These are phyloP conservation scores for Capronia coronata DNA, from an alignment of 2,329 filamentous ascomycete genomes.

Conservation along the genomic window DNA sequence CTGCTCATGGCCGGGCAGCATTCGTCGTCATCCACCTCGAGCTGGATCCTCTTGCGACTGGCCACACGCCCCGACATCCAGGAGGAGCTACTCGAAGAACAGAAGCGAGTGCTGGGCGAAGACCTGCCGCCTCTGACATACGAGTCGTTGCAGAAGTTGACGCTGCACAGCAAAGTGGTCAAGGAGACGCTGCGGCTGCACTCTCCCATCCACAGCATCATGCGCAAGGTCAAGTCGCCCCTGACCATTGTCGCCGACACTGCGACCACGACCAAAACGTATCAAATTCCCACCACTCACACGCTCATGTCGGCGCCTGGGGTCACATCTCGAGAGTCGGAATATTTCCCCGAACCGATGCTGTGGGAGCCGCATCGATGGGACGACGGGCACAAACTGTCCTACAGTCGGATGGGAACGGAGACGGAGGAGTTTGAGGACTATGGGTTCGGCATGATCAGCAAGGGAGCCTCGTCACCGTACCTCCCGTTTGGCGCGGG, in stretches of 20 bases:
- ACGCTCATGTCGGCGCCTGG: slow-evolving; percentile 78
- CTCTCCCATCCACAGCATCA: slow-evolving; percentile 64
- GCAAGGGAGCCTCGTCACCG: slow-evolving; percentile 80
- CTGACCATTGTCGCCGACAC: slow-evolving; percentile 56
- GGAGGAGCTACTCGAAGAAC: slow-evolving; percentile 65
- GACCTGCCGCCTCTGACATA: slow-evolving; percentile 54
- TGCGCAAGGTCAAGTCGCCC: slow-evolving; percentile 65
- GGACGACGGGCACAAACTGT: slow-evolving; percentile 57
- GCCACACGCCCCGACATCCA: slow-evolving; percentile 63
- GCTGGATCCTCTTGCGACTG: slow-evolving; percentile 70
- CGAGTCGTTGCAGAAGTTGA: slow-evolving; percentile 53
- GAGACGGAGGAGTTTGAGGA: slow-evolving; percentile 70
- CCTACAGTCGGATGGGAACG: slow-evolving; percentile 42
- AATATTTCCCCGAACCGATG: slow-evolving; percentile 75
- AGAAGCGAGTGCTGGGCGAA: slow-evolving; percentile 50
- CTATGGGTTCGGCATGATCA: slow-evolving; percentile 88
- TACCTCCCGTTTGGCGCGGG: slow-evolving; percentile 94
- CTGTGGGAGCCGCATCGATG: slow-evolving; percentile 89
- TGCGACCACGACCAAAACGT: slow-evolving; percentile 57
- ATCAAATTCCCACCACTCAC: slow-evolving; percentile 72
- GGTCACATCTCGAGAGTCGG: slow-evolving; percentile 63
- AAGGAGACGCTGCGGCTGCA: slow-evolving; percentile 68
- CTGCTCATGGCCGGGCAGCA: slow-evolving; percentile 80
- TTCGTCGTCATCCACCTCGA: slow-evolving; percentile 68
- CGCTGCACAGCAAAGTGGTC: slow-evolving; percentile 58